Conservation (phyloP, 208 protist genomes). For the Balamuthia mandrillaris region DNA sequence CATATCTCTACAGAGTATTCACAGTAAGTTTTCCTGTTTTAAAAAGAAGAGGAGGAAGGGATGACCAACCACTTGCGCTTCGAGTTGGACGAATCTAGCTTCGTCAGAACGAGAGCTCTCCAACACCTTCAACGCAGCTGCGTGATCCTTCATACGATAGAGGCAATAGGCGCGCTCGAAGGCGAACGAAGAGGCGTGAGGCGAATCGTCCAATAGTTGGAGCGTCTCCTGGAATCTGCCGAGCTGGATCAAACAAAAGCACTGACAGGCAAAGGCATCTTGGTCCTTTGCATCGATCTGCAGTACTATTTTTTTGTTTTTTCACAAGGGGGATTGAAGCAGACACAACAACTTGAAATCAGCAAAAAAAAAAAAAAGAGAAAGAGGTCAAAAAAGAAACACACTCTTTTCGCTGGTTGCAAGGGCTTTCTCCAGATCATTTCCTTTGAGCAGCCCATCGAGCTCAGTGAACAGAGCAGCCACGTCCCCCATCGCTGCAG, state of each 20-base stretch:
- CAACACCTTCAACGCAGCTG: background rate
- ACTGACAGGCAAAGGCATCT: conserved; percentile 20
- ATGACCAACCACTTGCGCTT: conserved; percentile 32
- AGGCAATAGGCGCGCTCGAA: conserved; percentile 36
- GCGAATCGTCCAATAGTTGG: background rate
- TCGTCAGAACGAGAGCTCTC: conserved; percentile 2
- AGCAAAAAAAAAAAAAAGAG: background rate
- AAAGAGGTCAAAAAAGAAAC: background rate
- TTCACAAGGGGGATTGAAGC: background rate
- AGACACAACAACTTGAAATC: background rate
- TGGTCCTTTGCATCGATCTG: background rate
- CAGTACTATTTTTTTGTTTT: background rate
- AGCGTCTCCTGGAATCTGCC: background rate
- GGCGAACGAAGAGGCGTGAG: background rate
- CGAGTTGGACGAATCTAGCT: no score
- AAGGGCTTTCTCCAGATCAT: background rate
- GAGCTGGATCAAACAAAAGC: background rate
- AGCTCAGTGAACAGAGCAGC: conserved; percentile 14
- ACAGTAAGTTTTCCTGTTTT: background rate
- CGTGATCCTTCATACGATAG: conserved; percentile 18
- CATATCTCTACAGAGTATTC: background rate
- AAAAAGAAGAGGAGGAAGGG: background rate
- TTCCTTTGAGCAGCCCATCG: background rate
- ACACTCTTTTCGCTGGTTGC: background rate
- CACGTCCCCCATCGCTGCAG: no score